Evolutionary conservation across 495 filamentous ascomycete species (phyloP), one percentile per base, ranked within the genome.

Genomic region (Podospora comata): DNA sequence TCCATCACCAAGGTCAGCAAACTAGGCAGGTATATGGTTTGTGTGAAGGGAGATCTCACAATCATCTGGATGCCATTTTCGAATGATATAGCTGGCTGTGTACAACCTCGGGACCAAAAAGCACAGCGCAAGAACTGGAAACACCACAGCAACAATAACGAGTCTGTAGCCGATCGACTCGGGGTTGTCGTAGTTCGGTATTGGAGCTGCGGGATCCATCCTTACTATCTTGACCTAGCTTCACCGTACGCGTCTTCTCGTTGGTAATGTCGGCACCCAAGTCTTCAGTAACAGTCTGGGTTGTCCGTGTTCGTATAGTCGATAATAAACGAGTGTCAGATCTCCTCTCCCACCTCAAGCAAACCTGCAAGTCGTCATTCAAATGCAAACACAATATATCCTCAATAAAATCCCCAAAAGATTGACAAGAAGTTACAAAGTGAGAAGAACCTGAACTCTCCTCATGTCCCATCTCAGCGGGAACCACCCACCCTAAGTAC

Each of bases 111-210:
- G 57, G 13, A 69, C 2, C 20, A 77, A 32, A 58, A 76, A 67
- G 16, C 57, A 19, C 6, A 75, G 30, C n/a, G 72, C 65, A 7
- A 75, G 18, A 7, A 68, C 69, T 5, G 72, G 69, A 59, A 66
- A 71, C 30, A 76, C 27, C 19, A 73, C 44, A n/a, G 68, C 71
- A 11, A 68, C 68, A 16, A 74, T 28, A 18, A 61, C 59, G 32
- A 75, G 48, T 7, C 64, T 71, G 53, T 69, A 65, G 3, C 67
- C 72, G 26, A 68, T 71, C 18, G 64, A 71, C 39, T 74, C 71
- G 20, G 72, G 74, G 68, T 75, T 64, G 4, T 58, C 71, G 59
- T 76, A 73, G 54, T 77, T 75, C n/a, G 75, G 67, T 34, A 60
- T 74, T 20, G 72, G 67, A 26, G 76, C 73, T 26, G 66, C 27